Evolutionary conservation across 345 rosid species (phyloP).

Genomic region (Populus euphratica): DNA sequence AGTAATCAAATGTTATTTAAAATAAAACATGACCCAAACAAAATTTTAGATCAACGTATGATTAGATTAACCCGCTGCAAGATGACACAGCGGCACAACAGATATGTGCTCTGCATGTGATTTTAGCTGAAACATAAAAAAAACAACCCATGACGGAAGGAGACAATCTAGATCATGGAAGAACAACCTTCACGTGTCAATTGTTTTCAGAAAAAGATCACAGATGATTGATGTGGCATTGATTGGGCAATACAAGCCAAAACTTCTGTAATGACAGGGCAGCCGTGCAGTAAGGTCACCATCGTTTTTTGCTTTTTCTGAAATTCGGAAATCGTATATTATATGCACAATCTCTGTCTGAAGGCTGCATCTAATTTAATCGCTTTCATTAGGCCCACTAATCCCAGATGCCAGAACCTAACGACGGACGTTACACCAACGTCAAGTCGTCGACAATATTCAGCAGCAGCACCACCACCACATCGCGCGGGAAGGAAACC

Average conservation of each 20-base stretch:
- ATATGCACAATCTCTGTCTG: too few relatives aligned
- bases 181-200: neutral
- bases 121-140: neutral
- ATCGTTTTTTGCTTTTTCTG: too few relatives aligned
- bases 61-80: too few relatives aligned
- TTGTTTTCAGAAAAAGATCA: neutral
- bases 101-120: neutral
- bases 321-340: too few relatives aligned
- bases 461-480: neutral
- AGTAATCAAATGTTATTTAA: too few relatives aligned
- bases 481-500: conserved; percentile 3
- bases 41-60: too few relatives aligned
- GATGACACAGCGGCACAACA: too few relatives aligned
- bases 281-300: neutral
- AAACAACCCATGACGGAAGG: neutral
- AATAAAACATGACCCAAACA: too few relatives aligned
- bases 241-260: neutral
- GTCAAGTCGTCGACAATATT: neutral
- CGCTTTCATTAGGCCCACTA: neutral
- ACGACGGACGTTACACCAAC: neutral
- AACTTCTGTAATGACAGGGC: neutral
- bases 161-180: neutral
- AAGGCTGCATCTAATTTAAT: too few relatives aligned
- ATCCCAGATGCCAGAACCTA: neutral
- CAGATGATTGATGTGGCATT: neutral